These are phyloP conservation scores for Phytophthora tubulina DNA, from an alignment of 352 stramenopile species.

Conservation along the genomic window DNA sequence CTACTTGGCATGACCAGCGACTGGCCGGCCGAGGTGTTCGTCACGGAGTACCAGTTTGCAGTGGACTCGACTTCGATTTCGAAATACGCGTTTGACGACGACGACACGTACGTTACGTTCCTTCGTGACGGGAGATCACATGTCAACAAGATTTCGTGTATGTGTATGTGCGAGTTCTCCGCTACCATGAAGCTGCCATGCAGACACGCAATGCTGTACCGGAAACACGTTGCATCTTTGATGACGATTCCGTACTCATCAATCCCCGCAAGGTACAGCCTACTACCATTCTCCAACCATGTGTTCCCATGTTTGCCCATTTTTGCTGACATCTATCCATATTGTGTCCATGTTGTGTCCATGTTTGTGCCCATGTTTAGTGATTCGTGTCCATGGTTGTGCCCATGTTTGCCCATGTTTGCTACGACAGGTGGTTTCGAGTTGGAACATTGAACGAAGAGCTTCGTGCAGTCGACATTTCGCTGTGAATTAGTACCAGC, in stretches of 20 bases:
- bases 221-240: background rate
- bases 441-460: background rate
- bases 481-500: background rate
- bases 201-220: background rate
- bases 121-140: background rate
- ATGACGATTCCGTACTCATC: background rate
- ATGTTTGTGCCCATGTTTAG: too few species aligned
- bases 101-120: background rate
- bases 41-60: background rate
- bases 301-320: too few species aligned
- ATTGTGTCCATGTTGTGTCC: too few species aligned
- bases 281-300: background rate
- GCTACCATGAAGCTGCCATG: background rate
- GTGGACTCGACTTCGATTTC: too few species aligned
- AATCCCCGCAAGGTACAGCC: background rate
- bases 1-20: too few species aligned
- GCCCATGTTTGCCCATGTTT: too few species aligned
- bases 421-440: too few species aligned
- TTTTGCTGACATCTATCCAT: background rate
- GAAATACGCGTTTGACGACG: background rate
- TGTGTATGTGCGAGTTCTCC: background rate
- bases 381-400: too few species aligned
- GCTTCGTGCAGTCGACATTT: background rate
- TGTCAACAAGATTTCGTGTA: background rate
- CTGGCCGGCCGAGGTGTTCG: background rate